Percentiles rank a stretch among this genome's conserved stretches.
Conservation (phyloP, 2,329 filamentous ascomycete species). For the Cladosporium colombiae region DNA sequence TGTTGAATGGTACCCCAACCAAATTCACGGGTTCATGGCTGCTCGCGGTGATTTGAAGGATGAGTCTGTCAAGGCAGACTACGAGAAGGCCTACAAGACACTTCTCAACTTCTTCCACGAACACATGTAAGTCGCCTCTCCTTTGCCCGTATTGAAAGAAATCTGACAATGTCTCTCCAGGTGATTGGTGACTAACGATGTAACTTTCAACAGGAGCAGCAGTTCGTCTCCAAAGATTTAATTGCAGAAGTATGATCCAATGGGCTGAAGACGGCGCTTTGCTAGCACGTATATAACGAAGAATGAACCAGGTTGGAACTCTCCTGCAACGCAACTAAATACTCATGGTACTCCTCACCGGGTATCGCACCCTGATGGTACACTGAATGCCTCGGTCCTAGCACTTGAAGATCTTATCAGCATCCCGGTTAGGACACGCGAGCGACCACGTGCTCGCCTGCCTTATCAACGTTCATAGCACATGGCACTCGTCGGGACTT, state of each 20-base stretch:
- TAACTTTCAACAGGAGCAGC: slow-evolving; percentile 1
- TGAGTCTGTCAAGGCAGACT: slow-evolving; percentile 50
- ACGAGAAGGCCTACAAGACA: slow-evolving; percentile 52
- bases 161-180: slow-evolving; percentile 13
- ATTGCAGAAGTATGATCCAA: neutral
- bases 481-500: neutral
- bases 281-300: slow-evolving; percentile 9
- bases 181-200: slow-evolving; percentile 3
- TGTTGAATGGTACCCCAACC: slow-evolving; percentile 52
- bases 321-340: neutral
- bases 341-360: neutral
- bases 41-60: slow-evolving; percentile 48
- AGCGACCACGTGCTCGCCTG: slow-evolving; percentile 10
- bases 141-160: neutral
- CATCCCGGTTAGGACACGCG: slow-evolving; percentile 1
- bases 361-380: neutral
- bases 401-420: slow-evolving; percentile 2
- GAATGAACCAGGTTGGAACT: slow-evolving; percentile 7
- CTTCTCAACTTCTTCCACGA: slow-evolving; percentile 55
- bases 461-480: slow-evolving; percentile 9
- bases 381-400: neutral
- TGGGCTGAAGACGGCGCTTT: neutral
- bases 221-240: slow-evolving; percentile 13
- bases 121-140: slow-evolving; percentile 47
- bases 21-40: slow-evolving; percentile 43